Evolutionary conservation across 495 filamentous ascomycete genomes (phyloP), one percentile per base, ranked within the genome.

Genomic region (Hapsidospora chrysogenum): DNA sequence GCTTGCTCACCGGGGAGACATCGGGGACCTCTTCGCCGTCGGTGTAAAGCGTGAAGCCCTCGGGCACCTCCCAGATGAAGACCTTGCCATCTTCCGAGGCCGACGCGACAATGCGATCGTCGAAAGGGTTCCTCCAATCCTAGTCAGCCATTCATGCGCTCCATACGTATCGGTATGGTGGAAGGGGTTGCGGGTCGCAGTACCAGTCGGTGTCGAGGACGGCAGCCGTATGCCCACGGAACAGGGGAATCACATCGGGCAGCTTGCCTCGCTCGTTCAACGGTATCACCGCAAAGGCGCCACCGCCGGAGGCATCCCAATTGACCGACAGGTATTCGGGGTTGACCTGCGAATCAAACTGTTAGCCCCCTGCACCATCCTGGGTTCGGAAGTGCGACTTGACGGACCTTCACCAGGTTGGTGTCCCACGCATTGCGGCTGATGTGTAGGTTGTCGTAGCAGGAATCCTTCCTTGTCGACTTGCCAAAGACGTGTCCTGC

Each of bases 391-490:
- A 17, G 31, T 13, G 5, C 17, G 15, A 21, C 15, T 42, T n/a
- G 31, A 18, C 68, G 42, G 44, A 89, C 86, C 72, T 96, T 96
- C 58, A 96, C 68, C 35, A 97, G 68, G 60, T 97, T 97, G 54
- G 83, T 94, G 58, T 97, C 89, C 87, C 89, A 97, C 35, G 92
- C 87, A 74, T 97, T 97, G 56, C 74, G 76, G 41, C 87, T 94
- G 56, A 97, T 79, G 44, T 68, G 72, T 46, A 96, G 68, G 54
- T 96, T 96, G 63, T 97, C 92, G 57, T 94, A 96, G 66, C 85
- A 94, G 29, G 63, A 65, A 59, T 87, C 86, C 73, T 92, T 94
- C 60, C 77, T 75, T 35, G 87, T 87, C 31, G 81, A 59, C 59
- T 84, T 85, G 52, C 89, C 89, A 65, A 94, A 97, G 63, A 97